phyloP scores from a whole-genome alignment of 495 filamentous ascomycete species.

The Tuber umbilicatum region DNA sequence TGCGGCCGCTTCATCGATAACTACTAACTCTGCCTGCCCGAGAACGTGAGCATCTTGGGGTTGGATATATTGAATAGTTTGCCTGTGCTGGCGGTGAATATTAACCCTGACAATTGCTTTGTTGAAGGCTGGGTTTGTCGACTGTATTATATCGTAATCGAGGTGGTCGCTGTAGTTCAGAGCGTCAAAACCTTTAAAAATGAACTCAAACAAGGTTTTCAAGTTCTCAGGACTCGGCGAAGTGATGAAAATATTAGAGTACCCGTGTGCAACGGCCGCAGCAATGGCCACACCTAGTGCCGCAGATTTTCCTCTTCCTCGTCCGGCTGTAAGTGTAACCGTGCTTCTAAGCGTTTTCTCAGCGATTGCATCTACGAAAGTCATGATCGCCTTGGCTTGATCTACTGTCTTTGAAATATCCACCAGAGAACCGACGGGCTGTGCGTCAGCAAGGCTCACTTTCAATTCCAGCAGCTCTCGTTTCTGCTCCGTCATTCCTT shows the following conservation, averaged over 20 bases:
- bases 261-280: slow-evolving; percentile 88
- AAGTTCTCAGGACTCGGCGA: slow-evolving; percentile 97
- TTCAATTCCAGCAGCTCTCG: slow-evolving; percentile 82
- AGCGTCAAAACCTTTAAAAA: slow-evolving; percentile 97
- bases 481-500: slow-evolving; percentile 57
- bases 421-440: slow-evolving; percentile 77
- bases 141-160: slow-evolving; percentile 97
- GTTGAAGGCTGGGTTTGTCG: slow-evolving; percentile 97
- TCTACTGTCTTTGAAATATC: slow-evolving; percentile 82
- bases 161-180: slow-evolving; percentile 86
- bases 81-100: slow-evolving; percentile 87
- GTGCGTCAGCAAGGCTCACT: slow-evolving; percentile 72
- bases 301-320: slow-evolving; percentile 95
- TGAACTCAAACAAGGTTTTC: slow-evolving; percentile 96
- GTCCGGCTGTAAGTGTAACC: slow-evolving; percentile 84
- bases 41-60: slow-evolving; percentile 92
- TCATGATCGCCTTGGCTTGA: slow-evolving; percentile 89
- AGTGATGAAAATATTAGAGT: slow-evolving; percentile 99
- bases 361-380: slow-evolving; percentile 91
- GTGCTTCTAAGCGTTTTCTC: slow-evolving; percentile 94
- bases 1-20: slow-evolving; percentile 96
- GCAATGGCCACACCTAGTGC: slow-evolving; percentile 90
- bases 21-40: slow-evolving; percentile 89
- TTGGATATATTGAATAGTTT: slow-evolving; percentile 97
- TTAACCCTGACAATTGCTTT: slow-evolving; percentile 98